These are phyloP conservation scores for Tricholomella constricta DNA, from an alignment of 768 basidiomycete species.

Conservation along the genomic window DNA sequence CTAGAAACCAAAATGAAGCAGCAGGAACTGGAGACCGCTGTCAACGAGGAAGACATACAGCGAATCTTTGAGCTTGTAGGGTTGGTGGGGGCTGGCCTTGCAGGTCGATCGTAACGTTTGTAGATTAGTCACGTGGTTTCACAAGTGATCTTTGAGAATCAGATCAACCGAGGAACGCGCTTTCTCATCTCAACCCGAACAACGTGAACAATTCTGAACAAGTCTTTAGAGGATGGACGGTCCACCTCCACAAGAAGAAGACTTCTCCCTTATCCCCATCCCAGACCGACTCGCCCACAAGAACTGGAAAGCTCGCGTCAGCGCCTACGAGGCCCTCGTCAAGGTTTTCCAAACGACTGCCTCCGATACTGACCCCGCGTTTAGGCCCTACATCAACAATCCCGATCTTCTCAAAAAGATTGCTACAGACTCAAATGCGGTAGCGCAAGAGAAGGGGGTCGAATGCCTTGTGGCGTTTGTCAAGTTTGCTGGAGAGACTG, in stretches of 20 bases:
- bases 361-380: conserved; percentile 92
- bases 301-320: conserved; percentile 98
- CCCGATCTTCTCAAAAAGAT: conserved; percentile 83
- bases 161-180: conserved; percentile 17
- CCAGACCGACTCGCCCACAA: conserved; percentile 87
- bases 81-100: conserved; percentile 59
- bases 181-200: conserved; percentile 3
- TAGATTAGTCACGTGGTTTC: conserved; percentile 19
- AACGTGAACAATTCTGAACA: conserved; percentile 6
- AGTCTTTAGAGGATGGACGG: conserved; percentile 70
- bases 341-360: conserved; percentile 86
- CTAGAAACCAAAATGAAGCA: conserved; percentile 43
- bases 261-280: conserved; percentile 80
- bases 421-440: conserved; percentile 89
- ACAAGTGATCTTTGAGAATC: conserved; percentile 7
- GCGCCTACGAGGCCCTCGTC: conserved; percentile 86
- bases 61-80: conserved; percentile 60
- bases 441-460: conserved; percentile 97
- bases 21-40: conserved; percentile 41
- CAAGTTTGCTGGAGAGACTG: conserved; percentile 89
- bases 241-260: conserved; percentile 89
- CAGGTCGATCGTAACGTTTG: conserved; percentile 29
- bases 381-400: conserved; percentile 84
- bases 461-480: conserved; percentile 86
- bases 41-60: conserved; percentile 53